phyloP scores from a whole-genome alignment of 2,329 filamentous ascomycete species.

The Xylariaceae sp. region DNA sequence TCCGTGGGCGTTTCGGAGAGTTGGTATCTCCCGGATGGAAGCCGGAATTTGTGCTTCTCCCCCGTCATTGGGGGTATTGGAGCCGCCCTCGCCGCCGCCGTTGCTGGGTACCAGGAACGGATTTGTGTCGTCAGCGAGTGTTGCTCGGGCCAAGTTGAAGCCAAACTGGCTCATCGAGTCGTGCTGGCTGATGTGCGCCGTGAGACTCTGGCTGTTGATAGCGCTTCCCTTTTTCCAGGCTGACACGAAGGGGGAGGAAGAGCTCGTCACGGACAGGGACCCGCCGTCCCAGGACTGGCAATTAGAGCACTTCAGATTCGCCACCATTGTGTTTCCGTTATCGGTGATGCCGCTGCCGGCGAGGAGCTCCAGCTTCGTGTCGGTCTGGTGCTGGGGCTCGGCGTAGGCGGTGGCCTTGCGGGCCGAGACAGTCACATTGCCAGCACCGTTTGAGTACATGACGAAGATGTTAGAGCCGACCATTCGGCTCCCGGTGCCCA shows the following conservation, averaged over 20 bases:
- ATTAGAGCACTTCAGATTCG: conserved; percentile 53
- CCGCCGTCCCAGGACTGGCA: conserved; percentile 44
- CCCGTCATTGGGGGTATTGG: conserved; percentile 5
- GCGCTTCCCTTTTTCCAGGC: conserved; percentile 47
- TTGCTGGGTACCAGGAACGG: conserved; percentile 38
- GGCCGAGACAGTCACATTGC: conserved; percentile 58
- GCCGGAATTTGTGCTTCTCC: background rate
- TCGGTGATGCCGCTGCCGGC: conserved; percentile 51
- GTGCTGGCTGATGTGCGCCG: conserved; percentile 41
- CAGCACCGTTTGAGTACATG: conserved; percentile 52
- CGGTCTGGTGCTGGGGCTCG: conserved; percentile 42
- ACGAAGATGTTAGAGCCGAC: conserved; percentile 55
- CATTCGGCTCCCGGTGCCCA: conserved; percentile 55
- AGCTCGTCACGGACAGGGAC: conserved; percentile 37
- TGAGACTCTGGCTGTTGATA: conserved; percentile 38
- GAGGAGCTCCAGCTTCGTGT: conserved; percentile 46
- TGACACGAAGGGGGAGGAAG: conserved; percentile 44
- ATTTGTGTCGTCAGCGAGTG: conserved; percentile 43
- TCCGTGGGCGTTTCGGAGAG: conserved; percentile 38
- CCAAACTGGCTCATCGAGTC: conserved; percentile 39
- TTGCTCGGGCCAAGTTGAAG: conserved; percentile 45
- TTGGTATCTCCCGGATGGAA: conserved; percentile 14
- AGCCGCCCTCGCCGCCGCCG: conserved; percentile 11
- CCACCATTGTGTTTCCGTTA: conserved; percentile 46
- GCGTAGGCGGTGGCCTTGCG: conserved; percentile 43